phyloP scores from a whole-genome alignment of 139 green algal species.

The Dunaliella primolecta region DNA sequence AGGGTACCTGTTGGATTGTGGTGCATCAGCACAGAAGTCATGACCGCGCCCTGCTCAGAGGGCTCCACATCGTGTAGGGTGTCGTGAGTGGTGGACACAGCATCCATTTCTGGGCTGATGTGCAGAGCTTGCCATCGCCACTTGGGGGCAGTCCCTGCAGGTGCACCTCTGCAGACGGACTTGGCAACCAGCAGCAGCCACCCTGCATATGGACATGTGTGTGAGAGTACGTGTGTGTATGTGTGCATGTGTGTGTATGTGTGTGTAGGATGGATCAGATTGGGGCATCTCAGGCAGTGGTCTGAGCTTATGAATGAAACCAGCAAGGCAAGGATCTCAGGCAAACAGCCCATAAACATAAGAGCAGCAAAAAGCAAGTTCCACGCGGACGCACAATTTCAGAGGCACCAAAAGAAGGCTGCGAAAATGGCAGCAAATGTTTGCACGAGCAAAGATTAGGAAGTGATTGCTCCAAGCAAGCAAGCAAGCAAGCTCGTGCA shows the following conservation, averaged over 20 bases:
- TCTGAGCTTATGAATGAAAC: too few relatives aligned
- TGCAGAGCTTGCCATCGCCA: not conserved
- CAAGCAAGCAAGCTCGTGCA: too few relatives aligned
- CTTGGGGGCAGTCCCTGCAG: not conserved
- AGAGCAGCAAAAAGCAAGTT: not conserved
- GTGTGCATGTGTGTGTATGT: not conserved
- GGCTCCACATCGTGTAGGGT: too few relatives aligned
- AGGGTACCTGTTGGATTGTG: not conserved
- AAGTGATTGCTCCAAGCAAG: too few relatives aligned
- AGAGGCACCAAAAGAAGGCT: too few relatives aligned
- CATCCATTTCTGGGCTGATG: not conserved
- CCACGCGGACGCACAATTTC: too few relatives aligned
- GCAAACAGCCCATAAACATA: not conserved
- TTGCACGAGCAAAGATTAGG: too few relatives aligned
- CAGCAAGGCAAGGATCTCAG: too few relatives aligned
- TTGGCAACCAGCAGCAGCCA: not conserved
- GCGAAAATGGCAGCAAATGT: too few relatives aligned
- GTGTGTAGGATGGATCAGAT: too few relatives aligned
- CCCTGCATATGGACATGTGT: not conserved
- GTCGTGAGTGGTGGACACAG: not conserved
- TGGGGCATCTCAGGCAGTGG: too few relatives aligned
- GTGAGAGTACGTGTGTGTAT: not conserved
- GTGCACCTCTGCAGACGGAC: not conserved
- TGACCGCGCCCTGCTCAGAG: not conserved
- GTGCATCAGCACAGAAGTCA: not conserved